Base-by-base conservation (phyloP, 139 green algal species). In the Marvania coccoides region DNA sequence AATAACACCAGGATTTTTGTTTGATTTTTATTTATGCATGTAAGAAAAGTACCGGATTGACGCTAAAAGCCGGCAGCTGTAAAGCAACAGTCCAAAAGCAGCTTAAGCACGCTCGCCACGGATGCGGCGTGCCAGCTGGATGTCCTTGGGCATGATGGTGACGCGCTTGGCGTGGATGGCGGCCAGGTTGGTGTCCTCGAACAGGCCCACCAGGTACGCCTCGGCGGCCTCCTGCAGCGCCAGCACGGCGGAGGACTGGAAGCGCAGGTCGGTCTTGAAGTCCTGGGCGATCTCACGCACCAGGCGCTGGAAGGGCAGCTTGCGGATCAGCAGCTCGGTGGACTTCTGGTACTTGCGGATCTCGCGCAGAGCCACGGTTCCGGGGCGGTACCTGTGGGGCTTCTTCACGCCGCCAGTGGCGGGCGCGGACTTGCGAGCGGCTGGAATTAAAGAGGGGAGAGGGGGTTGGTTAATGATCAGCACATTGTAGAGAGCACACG, bases 211-310 rank as follows among this genome's bases (percentile, higher is more conserved):
- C 75, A 98, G 83, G 85, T 96, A 98, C 38, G 91, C 92, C 86
- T 98, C 92, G 59, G 91, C 86, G 33, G 92, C 92, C 83, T 97
- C 93, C 83, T 98, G 93, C 48, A 98, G 86, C 19, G 87, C 93
- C 60, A 96, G 81, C 36, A 98, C 90, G 23, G 93, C 94, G 39
- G 81, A 88, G 70, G 72, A 82, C 87, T 98, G 93, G 87, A 98
- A 99, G 67, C 94, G 85, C 78, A 97, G 85, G 88, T 98, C 93
- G 47, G 92, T 97, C 88, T 98, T 97, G 92, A 97, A 98, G 84
- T 98, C 93, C 86, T 97, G 91, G 33, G 92, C 91, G 58, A 98
- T 98, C 82, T 98, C 93, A 57, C 93, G 85, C 10, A 98, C 92
- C 59, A 98, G 82, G 54, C 91, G 83, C 85, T 97, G 91, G 81